Evolutionary conservation across 208 protist species (phyloP).

Genomic region (Leishmania major): DNA sequence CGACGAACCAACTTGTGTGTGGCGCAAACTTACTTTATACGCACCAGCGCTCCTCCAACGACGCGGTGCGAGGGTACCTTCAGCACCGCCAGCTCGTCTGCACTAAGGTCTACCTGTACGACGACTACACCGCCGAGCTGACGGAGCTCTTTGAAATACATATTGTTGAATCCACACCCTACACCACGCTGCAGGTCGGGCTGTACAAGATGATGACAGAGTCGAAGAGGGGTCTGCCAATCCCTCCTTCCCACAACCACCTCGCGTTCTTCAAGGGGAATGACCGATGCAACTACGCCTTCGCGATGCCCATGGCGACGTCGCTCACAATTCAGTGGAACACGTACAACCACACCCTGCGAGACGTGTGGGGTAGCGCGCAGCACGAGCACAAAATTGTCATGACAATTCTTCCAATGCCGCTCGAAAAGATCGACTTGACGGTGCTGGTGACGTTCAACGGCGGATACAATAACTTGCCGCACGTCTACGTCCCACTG

Average conservation of each 20-base stretch:
- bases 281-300: slow-evolving; percentile 17
- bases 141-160: slow-evolving; percentile 25
- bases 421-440: slow-evolving; percentile 29
- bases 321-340: slow-evolving; percentile 6
- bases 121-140: slow-evolving; percentile 25
- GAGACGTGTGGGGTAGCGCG: slow-evolving; percentile 23
- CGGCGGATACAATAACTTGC: slow-evolving; percentile 44
- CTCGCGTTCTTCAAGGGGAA: slow-evolving; percentile 42
- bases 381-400: slow-evolving; percentile 34
- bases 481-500: slow-evolving; percentile 40
- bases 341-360: slow-evolving; percentile 11
- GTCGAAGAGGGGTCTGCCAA: slow-evolving; percentile 3
- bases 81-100: slow-evolving; percentile 21
- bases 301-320: slow-evolving; percentile 18
- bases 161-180: slow-evolving; percentile 26
- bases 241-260: slow-evolving; percentile 25
- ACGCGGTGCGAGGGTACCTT: slow-evolving; percentile 20
- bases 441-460: slow-evolving; percentile 37
- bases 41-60: background rate
- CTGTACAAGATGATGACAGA: slow-evolving; percentile 27
- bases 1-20: slow-evolving; percentile 9
- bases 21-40: slow-evolving; percentile 38
- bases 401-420: slow-evolving; percentile 47
- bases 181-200: slow-evolving; percentile 27
- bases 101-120: slow-evolving; percentile 40